These are phyloP conservation scores for Tolypocladium tropicale DNA, from an alignment of 2,329 filamentous ascomycete genomes.

Conservation along the genomic window DNA sequence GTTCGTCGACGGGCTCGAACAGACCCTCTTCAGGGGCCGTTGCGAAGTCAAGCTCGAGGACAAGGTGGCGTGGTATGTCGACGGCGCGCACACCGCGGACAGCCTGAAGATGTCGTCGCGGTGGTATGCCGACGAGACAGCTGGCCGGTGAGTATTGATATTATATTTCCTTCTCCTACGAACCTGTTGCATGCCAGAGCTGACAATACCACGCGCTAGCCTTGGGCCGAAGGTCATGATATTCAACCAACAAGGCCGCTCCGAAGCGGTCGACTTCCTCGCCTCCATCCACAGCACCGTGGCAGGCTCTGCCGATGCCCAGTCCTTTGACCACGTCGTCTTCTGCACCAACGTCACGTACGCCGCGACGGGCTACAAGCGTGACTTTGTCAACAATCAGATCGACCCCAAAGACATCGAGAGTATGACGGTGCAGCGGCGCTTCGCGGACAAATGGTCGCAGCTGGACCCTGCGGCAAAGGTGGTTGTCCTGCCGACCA, in stretches of 20 bases:
- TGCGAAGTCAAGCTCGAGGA: constrained; percentile 53
- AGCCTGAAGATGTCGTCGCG: constrained; percentile 72
- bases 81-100: constrained; percentile 87
- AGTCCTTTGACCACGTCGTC: constrained; percentile 59
- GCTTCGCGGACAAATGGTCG: constrained; percentile 41
- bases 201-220: constrained; percentile 8
- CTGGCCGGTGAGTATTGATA: constrained; percentile 14
- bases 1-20: constrained; percentile 64
- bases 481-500: constrained; percentile 38
- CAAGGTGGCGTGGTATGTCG: constrained; percentile 69
- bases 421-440: constrained; percentile 40
- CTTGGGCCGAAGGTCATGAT: constrained; percentile 48
- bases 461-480: constrained; percentile 34
- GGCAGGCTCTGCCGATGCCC: constrained; percentile 14
- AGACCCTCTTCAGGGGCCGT: constrained; percentile 68
- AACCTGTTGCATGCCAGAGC: neutral
- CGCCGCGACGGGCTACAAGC: constrained; percentile 38
- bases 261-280: constrained; percentile 43
- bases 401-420: constrained; percentile 40
- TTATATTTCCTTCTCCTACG: neutral
- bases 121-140: constrained; percentile 62
- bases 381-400: constrained; percentile 47
- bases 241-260: constrained; percentile 74
- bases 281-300: constrained; percentile 30
- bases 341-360: constrained; percentile 72